These are phyloP conservation scores for Flaveria linearis DNA, from an alignment of 129 eudicot species.

Conservation along the genomic window DNA sequence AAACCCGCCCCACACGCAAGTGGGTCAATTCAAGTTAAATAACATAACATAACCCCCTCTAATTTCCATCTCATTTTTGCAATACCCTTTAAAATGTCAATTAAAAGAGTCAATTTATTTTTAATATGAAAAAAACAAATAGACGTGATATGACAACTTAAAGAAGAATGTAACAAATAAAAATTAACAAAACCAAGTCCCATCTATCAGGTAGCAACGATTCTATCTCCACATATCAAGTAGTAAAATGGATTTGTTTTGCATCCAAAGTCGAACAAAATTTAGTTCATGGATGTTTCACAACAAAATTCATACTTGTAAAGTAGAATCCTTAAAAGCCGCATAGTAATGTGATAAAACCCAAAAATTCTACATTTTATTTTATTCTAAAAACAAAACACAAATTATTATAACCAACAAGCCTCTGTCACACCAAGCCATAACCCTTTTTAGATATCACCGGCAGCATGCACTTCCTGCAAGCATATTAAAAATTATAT, in stretches of 20 bases:
- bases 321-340: constrained; percentile 26
- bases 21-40: too few relatives aligned
- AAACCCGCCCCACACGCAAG: too few relatives aligned
- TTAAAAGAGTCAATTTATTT: too few relatives aligned
- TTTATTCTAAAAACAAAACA: constrained; percentile 29
- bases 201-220: too few relatives aligned
- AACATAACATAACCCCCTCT: too few relatives aligned
- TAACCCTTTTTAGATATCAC: constrained; percentile 46
- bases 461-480: constrained; percentile 74
- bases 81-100: too few relatives aligned
- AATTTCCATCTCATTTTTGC: too few relatives aligned
- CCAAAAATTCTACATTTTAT: constrained; percentile 20
- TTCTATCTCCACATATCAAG: background rate
- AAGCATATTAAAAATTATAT: constrained; percentile 5
- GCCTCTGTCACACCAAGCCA: constrained; percentile 25
- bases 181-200: too few relatives aligned
- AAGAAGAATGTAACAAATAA: too few relatives aligned
- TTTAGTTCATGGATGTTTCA: background rate
- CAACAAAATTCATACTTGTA: constrained; percentile 11
- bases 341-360: constrained; percentile 26
- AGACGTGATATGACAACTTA: too few relatives aligned
- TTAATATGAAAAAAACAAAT: too few relatives aligned
- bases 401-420: constrained; percentile 22
- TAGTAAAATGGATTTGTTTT: background rate
- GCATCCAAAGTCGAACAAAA: background rate